Base-by-base conservation (phyloP, 257 asterid species). In the Jasminum sambac region DNA sequence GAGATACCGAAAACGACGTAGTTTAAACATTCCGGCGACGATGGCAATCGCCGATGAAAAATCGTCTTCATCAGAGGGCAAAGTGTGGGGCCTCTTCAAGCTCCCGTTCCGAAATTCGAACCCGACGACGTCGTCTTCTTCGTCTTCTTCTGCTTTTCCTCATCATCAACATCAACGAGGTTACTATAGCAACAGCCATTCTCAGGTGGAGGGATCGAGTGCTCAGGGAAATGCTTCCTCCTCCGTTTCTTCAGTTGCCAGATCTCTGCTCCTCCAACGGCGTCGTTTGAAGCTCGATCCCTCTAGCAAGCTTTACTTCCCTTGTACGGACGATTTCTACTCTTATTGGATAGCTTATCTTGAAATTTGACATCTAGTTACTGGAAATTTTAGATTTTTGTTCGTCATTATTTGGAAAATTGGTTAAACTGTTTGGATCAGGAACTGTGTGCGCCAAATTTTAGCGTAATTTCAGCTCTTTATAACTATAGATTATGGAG, bases 221-320 rank as follows among this genome's bases (percentile, higher is more conserved):
- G 77, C 84, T 42, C 77, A 69, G 12, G 80, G 69, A 17, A 74
- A 17, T 69, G 26, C 74, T 52, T 84, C 86, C 5, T 79, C 77
- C 82, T 90, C 98, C 2, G 96, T 91, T 63, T 86, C 99, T 57
- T 87, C 87, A 9, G 93, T 91, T 6, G 96, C 96, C 72, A 88
- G 97, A 88, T 94, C 97, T 85, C 64, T 94, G 61, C 87, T 94
- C 62, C 97, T 89, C 68, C 74, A 86, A 63, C 90, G 96, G 40
- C 97, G 95, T 24, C 98, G 96, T 73, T 76, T 94, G 92, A 93
- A 90, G 81, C 98, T 93, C 65, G 97, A 94, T 84, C 98, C 97
- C 21, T 79, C 98, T 3, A 83, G 78, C 71, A 89, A 87, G 87
- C 96, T 94, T 61, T 91, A 82, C 73, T 94, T 94, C 71, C 97